These are phyloP conservation scores for Clonostachys solani DNA, from an alignment of 2,329 filamentous ascomycete genomes.

Conservation along the genomic window DNA sequence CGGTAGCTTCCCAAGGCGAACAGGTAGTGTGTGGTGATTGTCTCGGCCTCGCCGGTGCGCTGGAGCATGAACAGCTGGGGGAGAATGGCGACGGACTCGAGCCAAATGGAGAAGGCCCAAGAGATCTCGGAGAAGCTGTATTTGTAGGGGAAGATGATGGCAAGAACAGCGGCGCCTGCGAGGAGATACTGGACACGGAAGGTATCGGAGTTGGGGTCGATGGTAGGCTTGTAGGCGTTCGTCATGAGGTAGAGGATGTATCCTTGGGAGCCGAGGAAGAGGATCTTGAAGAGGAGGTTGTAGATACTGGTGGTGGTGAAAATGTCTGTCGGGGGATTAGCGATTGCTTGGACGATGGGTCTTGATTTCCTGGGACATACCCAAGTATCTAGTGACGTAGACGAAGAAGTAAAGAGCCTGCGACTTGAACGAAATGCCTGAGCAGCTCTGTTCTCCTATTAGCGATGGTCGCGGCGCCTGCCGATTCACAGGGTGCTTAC, in stretches of 20 bases:
- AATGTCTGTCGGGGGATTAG: conserved; percentile 55
- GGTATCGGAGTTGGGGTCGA: conserved; percentile 94
- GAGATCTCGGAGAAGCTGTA: conserved; percentile 83
- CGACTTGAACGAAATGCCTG: conserved; percentile 98
- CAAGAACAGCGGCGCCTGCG: conserved; percentile 73
- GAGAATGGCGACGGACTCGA: conserved; percentile 93
- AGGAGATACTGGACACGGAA: conserved; percentile 96
- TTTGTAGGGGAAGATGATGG: conserved; percentile 77
- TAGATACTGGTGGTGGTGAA: conserved; percentile 82
- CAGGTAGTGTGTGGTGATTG: conserved; percentile 98
- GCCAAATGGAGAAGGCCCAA: conserved; percentile 98
- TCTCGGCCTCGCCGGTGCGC: conserved; percentile 94
- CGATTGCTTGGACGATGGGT: not conserved
- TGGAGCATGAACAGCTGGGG: conserved; percentile 98
- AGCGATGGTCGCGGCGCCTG: not conserved
- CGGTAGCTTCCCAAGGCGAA: conserved; percentile 90
- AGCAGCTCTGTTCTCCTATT: conserved; percentile 68
- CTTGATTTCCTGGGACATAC: conserved; percentile 33
- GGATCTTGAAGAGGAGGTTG: conserved; percentile 92
- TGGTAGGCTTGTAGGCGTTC: conserved; percentile 93
- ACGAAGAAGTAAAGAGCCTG: conserved; percentile 93
- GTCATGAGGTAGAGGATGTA: conserved; percentile 99
- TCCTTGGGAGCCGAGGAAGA: conserved; percentile 85
- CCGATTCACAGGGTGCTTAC: conserved; percentile 44
- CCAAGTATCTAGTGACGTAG: conserved; percentile 89